Evolutionary conservation across 148 eudicot species (phyloP), one percentile per base, ranked within the genome.

Genomic region (Cornus florida): DNA sequence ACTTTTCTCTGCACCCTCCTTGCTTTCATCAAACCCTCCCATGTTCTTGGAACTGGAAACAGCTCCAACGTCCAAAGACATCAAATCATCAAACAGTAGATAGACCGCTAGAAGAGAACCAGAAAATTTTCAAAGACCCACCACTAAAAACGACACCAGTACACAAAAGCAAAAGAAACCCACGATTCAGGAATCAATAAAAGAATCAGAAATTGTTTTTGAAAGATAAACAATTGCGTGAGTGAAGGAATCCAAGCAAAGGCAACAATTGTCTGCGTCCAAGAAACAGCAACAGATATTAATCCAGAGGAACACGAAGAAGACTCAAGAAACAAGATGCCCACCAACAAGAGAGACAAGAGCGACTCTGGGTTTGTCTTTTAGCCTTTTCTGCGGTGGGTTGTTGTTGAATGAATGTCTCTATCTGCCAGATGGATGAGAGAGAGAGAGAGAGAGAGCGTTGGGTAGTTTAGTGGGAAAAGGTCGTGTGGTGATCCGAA

Each of bases 21-120:
- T 85, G 35, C 82, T 73, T 65, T 83, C 88, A 72, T 86, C 89
- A 81, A 84, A 86, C 67, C 86, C 43, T 39, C 43, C 91, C 91
- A 89, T 86, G 72, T 38, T 78, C 65, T 65, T 68, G 59, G 73
- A 82, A 77, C 81, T 73, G 48, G 71, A 71, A 70, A 38, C 76
- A 65, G 72, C 82, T 75, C 77, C 83, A 83, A 76, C 79, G 31
- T 38, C 71, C 70, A 75, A 76, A 69, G 75, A 78, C 71, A 82
- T 80, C 78, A 77, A 77, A 19, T 50, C 75, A 35, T 50, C 57
- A 67, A 75, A 67, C 59, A 65, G 62, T 24, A 81, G 22, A 43
- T 22, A 22, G 17, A 31, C 23, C 71, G 2, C 46, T 38, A 33
- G 20, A 64, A 57, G 7, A 43, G 48, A 39, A 38, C 24, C 1